Conservation (phyloP, 1,139 yeast genomes). For the Lodderomyces metapsilosis region DNA sequence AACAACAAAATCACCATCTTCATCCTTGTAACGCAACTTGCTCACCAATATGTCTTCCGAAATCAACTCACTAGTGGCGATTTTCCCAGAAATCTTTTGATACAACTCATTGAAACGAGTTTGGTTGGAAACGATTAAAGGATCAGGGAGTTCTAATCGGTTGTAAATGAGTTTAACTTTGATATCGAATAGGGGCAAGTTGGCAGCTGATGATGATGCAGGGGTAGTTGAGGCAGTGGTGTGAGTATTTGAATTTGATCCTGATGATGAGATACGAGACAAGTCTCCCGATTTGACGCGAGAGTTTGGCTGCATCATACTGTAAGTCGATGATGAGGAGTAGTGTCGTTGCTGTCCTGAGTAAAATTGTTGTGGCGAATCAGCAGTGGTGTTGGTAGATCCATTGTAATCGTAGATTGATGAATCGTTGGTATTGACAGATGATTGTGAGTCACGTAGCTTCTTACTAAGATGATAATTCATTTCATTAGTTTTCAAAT, state of each 20-base stretch:
- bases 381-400: not conserved
- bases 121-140: conserved; percentile 41
- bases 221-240: conserved; percentile 14
- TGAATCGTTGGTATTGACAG: conserved; percentile 21
- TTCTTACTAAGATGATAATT: conserved; percentile 38
- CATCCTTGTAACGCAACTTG: conserved; percentile 82
- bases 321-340: conserved; percentile 45
- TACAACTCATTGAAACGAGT: conserved; percentile 49
- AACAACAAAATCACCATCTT: conserved; percentile 91
- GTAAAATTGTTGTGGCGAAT: not conserved
- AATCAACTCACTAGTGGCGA: conserved; percentile 31
- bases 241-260: conserved; percentile 13
- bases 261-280: conserved; percentile 12
- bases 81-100: conserved; percentile 36
- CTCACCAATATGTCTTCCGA: conserved; percentile 38
- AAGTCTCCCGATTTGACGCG: conserved; percentile 17
- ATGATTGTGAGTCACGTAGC: conserved; percentile 39
- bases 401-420: conserved; percentile 24
- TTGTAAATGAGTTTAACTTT: conserved; percentile 55
- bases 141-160: conserved; percentile 33
- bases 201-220: conserved; percentile 12
- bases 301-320: conserved; percentile 43
- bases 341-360: conserved; percentile 31
- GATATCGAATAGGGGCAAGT: conserved; percentile 15
- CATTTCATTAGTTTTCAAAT: conserved; percentile 44